Conservation (phyloP, 2,329 filamentous ascomycete species). For the Beauveria pseudobassiana region DNA sequence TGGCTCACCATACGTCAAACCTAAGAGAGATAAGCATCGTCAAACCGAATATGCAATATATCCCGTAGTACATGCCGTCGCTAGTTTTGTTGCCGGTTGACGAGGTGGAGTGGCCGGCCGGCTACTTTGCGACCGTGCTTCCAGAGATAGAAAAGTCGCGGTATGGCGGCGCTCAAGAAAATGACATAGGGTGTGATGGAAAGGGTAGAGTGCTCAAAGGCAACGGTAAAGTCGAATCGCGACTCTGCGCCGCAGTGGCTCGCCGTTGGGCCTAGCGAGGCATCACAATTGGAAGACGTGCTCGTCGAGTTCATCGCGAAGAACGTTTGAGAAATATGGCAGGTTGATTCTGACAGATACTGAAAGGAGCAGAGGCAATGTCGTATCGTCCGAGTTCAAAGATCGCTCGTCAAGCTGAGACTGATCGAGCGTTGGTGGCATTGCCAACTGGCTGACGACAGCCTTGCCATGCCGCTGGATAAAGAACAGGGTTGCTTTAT, state of each 20-base stretch:
- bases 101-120: neutral
- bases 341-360: neutral
- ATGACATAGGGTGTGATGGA: neutral
- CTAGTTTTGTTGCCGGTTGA: neutral
- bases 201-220: constrained; percentile 3
- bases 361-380: neutral
- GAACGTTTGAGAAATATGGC: neutral
- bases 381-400: no score
- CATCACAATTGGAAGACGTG: neutral
- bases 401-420: no score
- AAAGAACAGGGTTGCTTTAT: no score
- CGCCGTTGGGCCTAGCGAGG: neutral
- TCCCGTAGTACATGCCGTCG: no score
- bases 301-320: neutral
- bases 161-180: neutral
- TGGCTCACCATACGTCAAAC: no score
- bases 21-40: no score
- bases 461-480: no score
- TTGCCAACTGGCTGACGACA: no score
- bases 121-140: neutral
- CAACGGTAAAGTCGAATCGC: constrained; percentile 4
- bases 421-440: no score
- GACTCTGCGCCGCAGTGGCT: neutral
- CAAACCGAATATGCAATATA: no score
- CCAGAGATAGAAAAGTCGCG: neutral